Percentiles rank a stretch among this genome's conserved stretches.
phyloP scores from a whole-genome alignment of 2,329 filamentous ascomycete species.

The Aspergillus proliferans region DNA sequence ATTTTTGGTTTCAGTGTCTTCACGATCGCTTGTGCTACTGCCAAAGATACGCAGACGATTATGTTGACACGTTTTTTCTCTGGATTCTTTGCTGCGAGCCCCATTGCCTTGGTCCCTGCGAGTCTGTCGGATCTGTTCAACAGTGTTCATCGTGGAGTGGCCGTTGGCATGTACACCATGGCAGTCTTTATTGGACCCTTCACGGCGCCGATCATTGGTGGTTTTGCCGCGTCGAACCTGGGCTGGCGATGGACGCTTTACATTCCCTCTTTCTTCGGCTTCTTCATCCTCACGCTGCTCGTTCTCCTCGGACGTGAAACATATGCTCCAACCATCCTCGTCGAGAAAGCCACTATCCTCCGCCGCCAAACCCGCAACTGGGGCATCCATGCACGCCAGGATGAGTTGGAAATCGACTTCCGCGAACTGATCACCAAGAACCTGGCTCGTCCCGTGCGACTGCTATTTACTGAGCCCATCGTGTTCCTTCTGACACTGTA shows the following conservation, averaged over 20 bases:
- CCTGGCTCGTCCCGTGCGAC: slow-evolving; percentile 13
- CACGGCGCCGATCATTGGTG: slow-evolving; percentile 43
- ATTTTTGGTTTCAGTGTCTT: slow-evolving; percentile 38
- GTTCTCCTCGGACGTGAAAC: slow-evolving; percentile 45
- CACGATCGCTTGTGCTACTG: slow-evolving; percentile 39
- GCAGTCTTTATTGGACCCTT: slow-evolving; percentile 43
- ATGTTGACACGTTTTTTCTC: slow-evolving; percentile 40
- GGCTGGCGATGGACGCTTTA: slow-evolving; percentile 48
- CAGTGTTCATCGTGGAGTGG: slow-evolving; percentile 33
- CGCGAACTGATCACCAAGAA: slow-evolving; percentile 15
- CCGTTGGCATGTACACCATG: slow-evolving; percentile 43
- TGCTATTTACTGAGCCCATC: slow-evolving; percentile 20
- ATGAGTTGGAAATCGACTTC: slow-evolving; percentile 15
- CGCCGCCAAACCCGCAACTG: slow-evolving; percentile 17
- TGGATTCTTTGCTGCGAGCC: slow-evolving; percentile 38
- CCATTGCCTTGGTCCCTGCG: slow-evolving; percentile 35
- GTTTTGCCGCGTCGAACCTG: slow-evolving; percentile 43
- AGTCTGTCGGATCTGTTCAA: slow-evolving; percentile 45
- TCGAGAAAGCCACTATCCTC: slow-evolving; percentile 13
- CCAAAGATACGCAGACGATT: slow-evolving; percentile 32
- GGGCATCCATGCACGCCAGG: slow-evolving; percentile 17
- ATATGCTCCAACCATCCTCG: slow-evolving; percentile 39
- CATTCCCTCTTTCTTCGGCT: slow-evolving; percentile 47
- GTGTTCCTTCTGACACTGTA: slow-evolving; percentile 19
- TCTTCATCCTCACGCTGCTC: slow-evolving; percentile 31